Base-by-base conservation (phyloP, 176 grass and related monocot genomes). In the Raddia distichophylla region DNA sequence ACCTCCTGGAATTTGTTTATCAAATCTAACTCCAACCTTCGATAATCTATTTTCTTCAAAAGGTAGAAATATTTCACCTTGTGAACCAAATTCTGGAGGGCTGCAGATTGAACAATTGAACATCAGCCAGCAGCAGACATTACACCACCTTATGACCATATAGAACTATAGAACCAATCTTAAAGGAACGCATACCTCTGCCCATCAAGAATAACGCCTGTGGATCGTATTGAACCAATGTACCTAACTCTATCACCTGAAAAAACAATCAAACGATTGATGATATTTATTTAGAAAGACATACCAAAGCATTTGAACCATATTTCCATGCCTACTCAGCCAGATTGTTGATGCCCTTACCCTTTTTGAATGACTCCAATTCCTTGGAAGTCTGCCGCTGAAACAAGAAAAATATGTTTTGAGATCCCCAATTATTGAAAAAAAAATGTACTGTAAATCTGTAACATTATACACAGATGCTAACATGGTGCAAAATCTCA, bases 181-280 rank as follows among this genome's bases (percentile, higher is more conserved):
- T 17, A 57, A 62, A 65, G 32, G 54, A 69, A 64, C 13, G 20
- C 54, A 17, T 78, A 89, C 87, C 87, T 86, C 46, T 86, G 58
- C 52, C 87, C 87, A 33, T 89, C 87, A 77, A 89, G 78, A 42
- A 81, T 82, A 77, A 85, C 52, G 48, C 78, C 74, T 86, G 82
- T 18, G 0, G 87, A 80, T 33, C 64, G 71, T 44, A 81, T 65
- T 27, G 86, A 81, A 57, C 91, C 95, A n/a, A 95, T 90, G 72
- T 90, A 98, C 85, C 88, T 91, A 79, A 98, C 96, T 86, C 89
- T 93, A 82, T 98, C 96, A 82, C 96, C 96, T 98, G 81, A 66
- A 89, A 6, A 56, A 89, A 82, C 6, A 64, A 89, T 71, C 44
- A 13, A 13, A 81, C 67, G 55, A 79, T 66, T 16, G 84, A 53